Conservation (phyloP, 192 early-diverging fungal genomes). For the Anaeromyces robustus region DNA sequence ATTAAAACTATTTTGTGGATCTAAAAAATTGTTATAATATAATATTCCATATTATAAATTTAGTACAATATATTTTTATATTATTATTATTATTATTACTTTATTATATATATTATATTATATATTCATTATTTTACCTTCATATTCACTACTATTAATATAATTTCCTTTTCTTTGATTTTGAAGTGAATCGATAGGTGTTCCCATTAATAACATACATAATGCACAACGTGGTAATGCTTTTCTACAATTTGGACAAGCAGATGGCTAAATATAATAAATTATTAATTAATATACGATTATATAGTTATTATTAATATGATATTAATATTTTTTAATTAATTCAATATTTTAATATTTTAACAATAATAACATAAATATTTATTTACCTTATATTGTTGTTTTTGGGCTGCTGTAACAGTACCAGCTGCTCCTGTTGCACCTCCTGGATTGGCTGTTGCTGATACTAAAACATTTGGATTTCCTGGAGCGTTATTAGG, state of each 20-base stretch:
- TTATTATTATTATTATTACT: conserved; percentile 3
- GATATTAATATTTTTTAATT: too few relatives aligned
- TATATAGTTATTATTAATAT: too few relatives aligned
- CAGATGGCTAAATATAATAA: conserved; percentile 20
- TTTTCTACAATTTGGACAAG: conserved; percentile 45
- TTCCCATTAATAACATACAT: conserved; percentile 47
- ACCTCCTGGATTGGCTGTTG: not conserved
- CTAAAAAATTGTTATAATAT: not conserved
- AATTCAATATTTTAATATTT: too few relatives aligned
- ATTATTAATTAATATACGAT: not conserved
- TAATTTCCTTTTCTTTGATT: conserved; percentile 20
- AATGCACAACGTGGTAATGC: conserved; percentile 46
- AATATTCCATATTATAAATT: not conserved
- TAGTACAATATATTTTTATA: not conserved
- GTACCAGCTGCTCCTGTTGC: not conserved
- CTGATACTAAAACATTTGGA: not conserved
- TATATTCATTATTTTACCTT: conserved; percentile 11
- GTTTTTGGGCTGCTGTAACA: not conserved
- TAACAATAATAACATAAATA: too few relatives aligned
- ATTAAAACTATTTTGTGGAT: conserved; percentile 40
- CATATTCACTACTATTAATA: conserved; percentile 23
- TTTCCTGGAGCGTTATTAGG: not conserved
- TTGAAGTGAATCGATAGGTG: conserved; percentile 37
- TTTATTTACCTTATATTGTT: not conserved
- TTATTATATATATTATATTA: not conserved